Evolutionary conservation across 202 grass and related monocot genomes (phyloP).

Genomic region (Saccharum hybrid): DNA sequence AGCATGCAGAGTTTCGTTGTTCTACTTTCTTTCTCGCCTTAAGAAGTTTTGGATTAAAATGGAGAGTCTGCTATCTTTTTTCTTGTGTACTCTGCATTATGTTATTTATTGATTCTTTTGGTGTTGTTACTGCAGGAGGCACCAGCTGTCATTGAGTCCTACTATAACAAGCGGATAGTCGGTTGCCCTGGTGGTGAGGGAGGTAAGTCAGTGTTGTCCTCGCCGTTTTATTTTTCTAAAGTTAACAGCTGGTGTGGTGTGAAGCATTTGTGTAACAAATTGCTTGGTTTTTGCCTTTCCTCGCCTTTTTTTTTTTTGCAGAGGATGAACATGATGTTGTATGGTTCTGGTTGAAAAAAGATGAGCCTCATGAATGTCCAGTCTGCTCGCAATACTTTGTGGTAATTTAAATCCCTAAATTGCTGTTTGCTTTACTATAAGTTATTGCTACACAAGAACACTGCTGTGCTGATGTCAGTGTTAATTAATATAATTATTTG

Average conservation of each 20-base stretch:
- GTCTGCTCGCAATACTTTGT: slow-evolving; percentile 94
- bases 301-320: slow-evolving; percentile 47
- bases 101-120: slow-evolving; percentile 41
- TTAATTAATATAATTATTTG: slow-evolving; percentile 2
- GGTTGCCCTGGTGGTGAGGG: slow-evolving; percentile 94
- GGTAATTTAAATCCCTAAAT: slow-evolving; percentile 52
- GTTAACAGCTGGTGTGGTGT: slow-evolving; percentile 16
- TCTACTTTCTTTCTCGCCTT: background rate
- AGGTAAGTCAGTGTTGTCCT: slow-evolving; percentile 52
- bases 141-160: slow-evolving; percentile 83
- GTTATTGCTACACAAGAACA: slow-evolving; percentile 1
- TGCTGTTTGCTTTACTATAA: background rate
- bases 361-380: slow-evolving; percentile 88
- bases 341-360: slow-evolving; percentile 99
- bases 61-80: background rate
- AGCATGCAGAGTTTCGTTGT: slow-evolving; percentile 11
- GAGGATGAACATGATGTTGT: slow-evolving; percentile 98
- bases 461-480: background rate
- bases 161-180: slow-evolving; percentile 92
- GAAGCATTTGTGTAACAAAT: background rate
- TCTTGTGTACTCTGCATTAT: slow-evolving; percentile 4
- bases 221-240: slow-evolving; percentile 6
- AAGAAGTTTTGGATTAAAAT: background rate
- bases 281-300: background rate
- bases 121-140: slow-evolving; percentile 65